Evolutionary conservation across 208 protist species (phyloP), one percentile per base, ranked within the genome.

Genomic region (Acanthamoeba castellanii): DNA sequence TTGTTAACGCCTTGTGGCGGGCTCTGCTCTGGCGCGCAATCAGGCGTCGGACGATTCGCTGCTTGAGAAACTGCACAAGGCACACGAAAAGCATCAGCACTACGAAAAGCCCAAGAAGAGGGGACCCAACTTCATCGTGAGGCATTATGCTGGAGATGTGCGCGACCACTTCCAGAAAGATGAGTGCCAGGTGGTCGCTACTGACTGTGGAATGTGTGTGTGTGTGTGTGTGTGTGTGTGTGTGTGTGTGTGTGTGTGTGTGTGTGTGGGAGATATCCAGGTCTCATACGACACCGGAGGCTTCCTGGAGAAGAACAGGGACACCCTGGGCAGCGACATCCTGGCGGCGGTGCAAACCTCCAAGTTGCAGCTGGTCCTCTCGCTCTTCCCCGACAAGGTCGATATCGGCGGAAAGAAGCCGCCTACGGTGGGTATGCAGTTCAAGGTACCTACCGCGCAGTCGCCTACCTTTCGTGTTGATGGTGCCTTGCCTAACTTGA

Each of bases 221-320:
- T n/a, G n/a, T n/a, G n/a, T n/a, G n/a, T n/a, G n/a, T n/a, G n/a
- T n/a, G n/a, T n/a, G n/a, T n/a, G n/a, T n/a, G n/a, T n/a, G n/a
- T n/a, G n/a, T n/a, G n/a, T n/a, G n/a, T n/a, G n/a, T n/a, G n/a
- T n/a, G n/a, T n/a, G n/a, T n/a, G n/a, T n/a, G n/a, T n/a, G n/a
- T n/a, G n/a, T n/a, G n/a, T n/a, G n/a, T n/a, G n/a, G n/a, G 66
- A 74, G 13, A 27, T 74, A 5, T 45, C 5, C 47, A 94, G 91
- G 91, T 94, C 14, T 85, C 81, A 3, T 95, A 95, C 30, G 92
- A 95, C 8, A 90, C 82, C 25, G 87, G 93, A 37, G 91, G 90
- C 59, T 97, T 96, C 45, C 47, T 97, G 0, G 96, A 96, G 2
- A 97, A 97, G 50, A 97, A 97, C 81, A 96, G 96, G 14, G 96